Evolutionary conservation across 192 early-diverging fungal genomes (phyloP).

Genomic region (Geranomyces variabilis): DNA sequence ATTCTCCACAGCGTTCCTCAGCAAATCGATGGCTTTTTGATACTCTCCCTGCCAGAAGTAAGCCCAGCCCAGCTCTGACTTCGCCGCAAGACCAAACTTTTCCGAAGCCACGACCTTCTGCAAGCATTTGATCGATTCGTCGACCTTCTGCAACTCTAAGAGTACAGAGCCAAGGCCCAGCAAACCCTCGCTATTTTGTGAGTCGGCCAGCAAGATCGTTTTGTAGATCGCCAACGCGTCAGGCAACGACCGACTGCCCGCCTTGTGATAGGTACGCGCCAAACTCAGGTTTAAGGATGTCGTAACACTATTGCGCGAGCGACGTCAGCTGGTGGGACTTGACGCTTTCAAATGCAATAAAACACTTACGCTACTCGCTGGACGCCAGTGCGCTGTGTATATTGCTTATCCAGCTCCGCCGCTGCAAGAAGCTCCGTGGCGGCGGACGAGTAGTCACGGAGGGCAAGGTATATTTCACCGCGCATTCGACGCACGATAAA

Average conservation of each 20-base stretch:
- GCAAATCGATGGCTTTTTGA: conserved; percentile 55
- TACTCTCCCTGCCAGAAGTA: conserved; percentile 54
- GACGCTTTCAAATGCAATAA: neutral
- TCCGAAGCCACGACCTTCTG: conserved; percentile 54
- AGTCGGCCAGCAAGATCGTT: conserved; percentile 23
- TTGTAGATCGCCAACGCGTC: conserved; percentile 36
- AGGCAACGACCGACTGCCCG: conserved; percentile 25
- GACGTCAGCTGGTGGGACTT: neutral
- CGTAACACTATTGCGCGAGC: neutral
- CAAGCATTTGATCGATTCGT: conserved; percentile 63
- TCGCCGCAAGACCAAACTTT: conserved; percentile 49
- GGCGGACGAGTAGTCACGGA: neutral
- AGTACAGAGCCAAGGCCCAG: conserved; percentile 61
- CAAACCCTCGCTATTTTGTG: conserved; percentile 16
- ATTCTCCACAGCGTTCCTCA: conserved; percentile 32
- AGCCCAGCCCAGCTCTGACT: conserved; percentile 74
- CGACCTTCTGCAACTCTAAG: conserved; percentile 51
- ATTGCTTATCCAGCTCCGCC: neutral
- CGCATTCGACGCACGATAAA: neutral
- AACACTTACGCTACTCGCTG: neutral
- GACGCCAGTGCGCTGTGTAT: neutral
- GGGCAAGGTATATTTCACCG: conserved; percentile 18
- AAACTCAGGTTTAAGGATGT: conserved; percentile 27
- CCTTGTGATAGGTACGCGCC: conserved; percentile 28
- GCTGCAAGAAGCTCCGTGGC: neutral